A percentile compares a stretch with the other conserved stretches of the same genome.
These are phyloP conservation scores for Fusarium compactum DNA, from an alignment of 2,329 filamentous ascomycete species.

Conservation along the genomic window DNA sequence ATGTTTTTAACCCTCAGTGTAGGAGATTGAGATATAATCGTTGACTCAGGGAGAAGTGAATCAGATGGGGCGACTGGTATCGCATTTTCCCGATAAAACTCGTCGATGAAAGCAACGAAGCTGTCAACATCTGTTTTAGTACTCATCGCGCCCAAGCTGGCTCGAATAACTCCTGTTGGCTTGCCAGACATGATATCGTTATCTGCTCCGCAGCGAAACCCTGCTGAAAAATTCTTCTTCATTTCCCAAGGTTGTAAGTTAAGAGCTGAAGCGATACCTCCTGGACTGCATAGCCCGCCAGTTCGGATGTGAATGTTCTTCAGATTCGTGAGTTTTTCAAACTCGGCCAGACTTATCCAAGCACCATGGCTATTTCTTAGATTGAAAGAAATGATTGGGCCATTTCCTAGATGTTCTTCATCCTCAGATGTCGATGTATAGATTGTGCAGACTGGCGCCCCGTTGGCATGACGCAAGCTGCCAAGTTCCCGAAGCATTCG, in stretches of 20 bases:
- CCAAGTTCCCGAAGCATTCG: conserved; percentile 70
- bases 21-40: background rate
- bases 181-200: conserved; percentile 86
- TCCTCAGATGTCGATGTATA: conserved; percentile 65
- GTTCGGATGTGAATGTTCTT: conserved; percentile 87
- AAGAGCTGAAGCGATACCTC: conserved; percentile 81
- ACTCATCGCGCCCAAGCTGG: conserved; percentile 92
- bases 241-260: conserved; percentile 83
- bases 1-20: conserved; percentile 68
- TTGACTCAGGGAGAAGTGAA: background rate
- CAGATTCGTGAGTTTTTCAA: conserved; percentile 86
- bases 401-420: conserved; percentile 61
- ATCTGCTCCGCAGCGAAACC: conserved; percentile 85
- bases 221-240: conserved; percentile 84
- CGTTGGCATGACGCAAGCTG: conserved; percentile 76
- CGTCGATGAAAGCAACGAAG: conserved; percentile 78
- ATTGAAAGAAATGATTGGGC: conserved; percentile 88
- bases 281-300: conserved; percentile 92
- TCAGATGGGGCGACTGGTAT: background rate
- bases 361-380: conserved; percentile 74
- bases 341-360: conserved; percentile 85
- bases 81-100: conserved; percentile 61
- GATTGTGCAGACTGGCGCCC: conserved; percentile 68
- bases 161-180: conserved; percentile 86
- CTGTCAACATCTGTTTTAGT: conserved; percentile 77